Evolutionary conservation across 2,329 filamentous ascomycete species (phyloP), one percentile per base, ranked within the genome.

Genomic region (Colletotrichum simmondsii): DNA sequence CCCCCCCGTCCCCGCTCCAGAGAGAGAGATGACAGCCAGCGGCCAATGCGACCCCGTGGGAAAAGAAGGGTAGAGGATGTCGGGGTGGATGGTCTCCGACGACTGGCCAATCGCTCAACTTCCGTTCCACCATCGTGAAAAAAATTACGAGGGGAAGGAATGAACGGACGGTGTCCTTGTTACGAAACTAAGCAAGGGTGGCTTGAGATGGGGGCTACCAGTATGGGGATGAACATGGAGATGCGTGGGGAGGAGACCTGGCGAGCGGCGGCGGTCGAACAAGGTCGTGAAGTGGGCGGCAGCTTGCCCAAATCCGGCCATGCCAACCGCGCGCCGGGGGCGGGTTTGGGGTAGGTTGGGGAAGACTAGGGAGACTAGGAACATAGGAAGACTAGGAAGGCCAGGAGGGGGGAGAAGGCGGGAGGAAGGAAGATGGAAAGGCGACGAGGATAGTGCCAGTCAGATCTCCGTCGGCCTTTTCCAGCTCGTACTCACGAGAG

Each of bases 201-300:
- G 42, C 59, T 52, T 14, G 70, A 32, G 60, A 60, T 49, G 56
- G 64, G 26, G 53, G 37, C 12, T 42, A 42, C 37, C 37, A 8
- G 46, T 57, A 70, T 72, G 66, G 70, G 66, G 70, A 65, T 70
- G 60, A 56, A 60, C 70, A 70, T 72, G 70, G 70, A 72, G 59
- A 65, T 64, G 54, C 66, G 70, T 70, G 65, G 65, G 70, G 70
- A 72, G 65, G 26, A 32, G 30, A 35, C 46, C 14, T 30, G 52
- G 60, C 66, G 65, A 61, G 58, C 58, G 57, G 28, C 22, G 61
- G 12, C 14, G 4, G 62, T 37, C 35, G 35, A 37, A 54, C 62
- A 30, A 35, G 63, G 68, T 32, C 65, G 59, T 52, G 60, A 69
- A 60, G 65, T 72, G 59, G 65, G 70, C 42, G 54, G 59, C 57